Evolutionary conservation across 2,329 filamentous ascomycete species (phyloP).

Genomic region (Tolypocladium inflatum): DNA sequence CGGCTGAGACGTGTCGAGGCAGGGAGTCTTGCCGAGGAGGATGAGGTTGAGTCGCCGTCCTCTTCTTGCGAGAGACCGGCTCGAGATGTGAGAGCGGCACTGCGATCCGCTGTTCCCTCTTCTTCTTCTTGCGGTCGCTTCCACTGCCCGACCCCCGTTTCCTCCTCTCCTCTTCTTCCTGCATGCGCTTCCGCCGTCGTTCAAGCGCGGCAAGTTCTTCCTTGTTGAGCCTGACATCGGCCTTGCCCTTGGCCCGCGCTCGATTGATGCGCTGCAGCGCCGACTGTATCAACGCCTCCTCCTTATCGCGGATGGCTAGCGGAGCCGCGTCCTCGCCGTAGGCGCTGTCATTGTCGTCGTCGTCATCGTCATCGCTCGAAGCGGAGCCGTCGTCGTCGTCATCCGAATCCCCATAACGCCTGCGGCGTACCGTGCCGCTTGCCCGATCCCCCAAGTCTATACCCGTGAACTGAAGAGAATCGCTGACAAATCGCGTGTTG

Average conservation of each 20-base stretch:
- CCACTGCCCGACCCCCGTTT: slow-evolving; percentile 34
- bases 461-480: slow-evolving; percentile 52
- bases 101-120: slow-evolving; percentile 39
- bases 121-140: slow-evolving; percentile 26
- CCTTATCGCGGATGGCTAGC: slow-evolving; percentile 51
- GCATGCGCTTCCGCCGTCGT: slow-evolving; percentile 51
- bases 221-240: slow-evolving; percentile 69
- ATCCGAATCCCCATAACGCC: slow-evolving; percentile 17
- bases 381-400: slow-evolving; percentile 25
- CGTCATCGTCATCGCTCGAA: slow-evolving; percentile 12
- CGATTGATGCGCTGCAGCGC: slow-evolving; percentile 73
- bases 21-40: slow-evolving; percentile 23
- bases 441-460: slow-evolving; percentile 40
- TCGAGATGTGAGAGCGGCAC: slow-evolving; percentile 45
- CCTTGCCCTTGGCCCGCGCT: slow-evolving; percentile 66
- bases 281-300: slow-evolving; percentile 67
- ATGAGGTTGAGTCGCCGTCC: slow-evolving; percentile 10
- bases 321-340: slow-evolving; percentile 44
- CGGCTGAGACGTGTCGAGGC: slow-evolving; percentile 28
- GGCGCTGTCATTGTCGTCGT: slow-evolving; percentile 30
- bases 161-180: slow-evolving; percentile 53
- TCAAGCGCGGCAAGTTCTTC: slow-evolving; percentile 76
- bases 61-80: slow-evolving; percentile 27
- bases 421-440: slow-evolving; percentile 28
- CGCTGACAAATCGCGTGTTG: slow-evolving; percentile 45